These are phyloP conservation scores for Letharia columbiana DNA, from an alignment of 495 filamentous ascomycete species.

Conservation along the genomic window DNA sequence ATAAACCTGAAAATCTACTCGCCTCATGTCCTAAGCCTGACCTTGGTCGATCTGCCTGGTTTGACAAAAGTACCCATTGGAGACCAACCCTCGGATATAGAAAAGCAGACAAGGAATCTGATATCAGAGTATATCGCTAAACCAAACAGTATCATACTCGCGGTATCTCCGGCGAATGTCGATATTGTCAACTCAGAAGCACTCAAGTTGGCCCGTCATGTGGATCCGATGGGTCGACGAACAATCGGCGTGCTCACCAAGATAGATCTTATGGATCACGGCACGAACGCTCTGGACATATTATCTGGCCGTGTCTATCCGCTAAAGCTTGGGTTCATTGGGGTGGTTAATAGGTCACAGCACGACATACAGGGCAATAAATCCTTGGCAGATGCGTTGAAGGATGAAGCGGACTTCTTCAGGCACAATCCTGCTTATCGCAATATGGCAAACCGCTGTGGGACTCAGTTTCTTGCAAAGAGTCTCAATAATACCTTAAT, in stretches of 20 bases:
- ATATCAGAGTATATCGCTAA: constrained; percentile 99
- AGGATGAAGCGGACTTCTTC: constrained; percentile 91
- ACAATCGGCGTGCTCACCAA: constrained; percentile 98
- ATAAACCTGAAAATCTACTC: constrained; percentile 99
- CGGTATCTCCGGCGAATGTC: constrained; percentile 95
- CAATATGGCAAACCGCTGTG: constrained; percentile 89
- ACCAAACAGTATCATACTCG: constrained; percentile 95
- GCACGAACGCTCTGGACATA: constrained; percentile 96
- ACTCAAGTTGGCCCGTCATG: constrained; percentile 91
- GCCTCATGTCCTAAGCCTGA: constrained; percentile 91
- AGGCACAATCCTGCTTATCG: constrained; percentile 93
- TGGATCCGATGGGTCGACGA: constrained; percentile 86
- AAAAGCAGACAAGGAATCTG: constrained; percentile 94
- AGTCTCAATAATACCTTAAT: constrained; percentile 91
- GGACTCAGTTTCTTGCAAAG: constrained; percentile 92
- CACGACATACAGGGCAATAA: constrained; percentile 97
- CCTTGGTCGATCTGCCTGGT: constrained; percentile 90
- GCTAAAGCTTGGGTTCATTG: constrained; percentile 94
- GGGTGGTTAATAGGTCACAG: constrained; percentile 95
- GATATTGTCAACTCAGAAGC: constrained; percentile 98
- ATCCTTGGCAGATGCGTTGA: constrained; percentile 77
- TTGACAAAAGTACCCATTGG: constrained; percentile 98
- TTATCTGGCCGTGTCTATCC: constrained; percentile 94
- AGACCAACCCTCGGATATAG: constrained; percentile 95
- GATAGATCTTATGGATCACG: constrained; percentile 97